phyloP scores from a whole-genome alignment of 1,139 yeast genomes.

The Magnusiomyces suaveolens region DNA sequence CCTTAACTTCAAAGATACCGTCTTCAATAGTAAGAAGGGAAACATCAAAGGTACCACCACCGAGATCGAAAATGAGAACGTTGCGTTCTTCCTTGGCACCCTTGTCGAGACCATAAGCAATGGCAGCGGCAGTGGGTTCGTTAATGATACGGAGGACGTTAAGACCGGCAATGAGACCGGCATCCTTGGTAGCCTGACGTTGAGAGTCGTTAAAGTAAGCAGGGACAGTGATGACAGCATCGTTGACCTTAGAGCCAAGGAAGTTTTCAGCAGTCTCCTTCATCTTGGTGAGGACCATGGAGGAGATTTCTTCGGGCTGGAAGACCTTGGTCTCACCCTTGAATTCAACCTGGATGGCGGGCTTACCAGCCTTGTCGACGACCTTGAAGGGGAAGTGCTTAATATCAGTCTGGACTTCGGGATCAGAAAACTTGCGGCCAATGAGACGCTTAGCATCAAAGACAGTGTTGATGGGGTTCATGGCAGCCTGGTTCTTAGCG shows the following conservation, averaged over 20 bases:
- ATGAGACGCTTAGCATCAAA: slow-evolving; percentile 95
- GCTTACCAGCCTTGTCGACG: slow-evolving; percentile 74
- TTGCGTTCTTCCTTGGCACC: slow-evolving; percentile 77
- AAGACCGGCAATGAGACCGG: too few species aligned
- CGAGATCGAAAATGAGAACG: slow-evolving; percentile 87
- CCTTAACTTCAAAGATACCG: too few species aligned
- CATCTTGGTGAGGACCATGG: slow-evolving; percentile 92
- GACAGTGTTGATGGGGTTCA: slow-evolving; percentile 91
- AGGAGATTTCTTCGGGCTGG: slow-evolving; percentile 92
- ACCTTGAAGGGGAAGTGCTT: slow-evolving; percentile 96
- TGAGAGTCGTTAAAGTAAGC: slow-evolving; percentile 95
- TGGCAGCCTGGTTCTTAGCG: slow-evolving; percentile 96
- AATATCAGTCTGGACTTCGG: slow-evolving; percentile 83
- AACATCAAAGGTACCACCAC: too few species aligned
- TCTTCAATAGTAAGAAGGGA: too few species aligned
- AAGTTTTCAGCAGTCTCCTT: slow-evolving; percentile 89
- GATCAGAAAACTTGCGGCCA: slow-evolving; percentile 83
- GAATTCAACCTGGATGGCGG: slow-evolving; percentile 84
- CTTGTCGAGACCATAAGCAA: slow-evolving; percentile 95
- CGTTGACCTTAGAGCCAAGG: slow-evolving; percentile 75
- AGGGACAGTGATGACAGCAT: slow-evolving; percentile 88
- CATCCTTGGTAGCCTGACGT: slow-evolving; percentile 96
- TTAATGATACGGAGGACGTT: too few species aligned
- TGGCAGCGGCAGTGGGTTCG: too few species aligned
- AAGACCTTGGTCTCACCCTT: slow-evolving; percentile 85